These are phyloP conservation scores for Tricholoma furcatifolium DNA, from an alignment of 768 basidiomycete species.

Conservation along the genomic window DNA sequence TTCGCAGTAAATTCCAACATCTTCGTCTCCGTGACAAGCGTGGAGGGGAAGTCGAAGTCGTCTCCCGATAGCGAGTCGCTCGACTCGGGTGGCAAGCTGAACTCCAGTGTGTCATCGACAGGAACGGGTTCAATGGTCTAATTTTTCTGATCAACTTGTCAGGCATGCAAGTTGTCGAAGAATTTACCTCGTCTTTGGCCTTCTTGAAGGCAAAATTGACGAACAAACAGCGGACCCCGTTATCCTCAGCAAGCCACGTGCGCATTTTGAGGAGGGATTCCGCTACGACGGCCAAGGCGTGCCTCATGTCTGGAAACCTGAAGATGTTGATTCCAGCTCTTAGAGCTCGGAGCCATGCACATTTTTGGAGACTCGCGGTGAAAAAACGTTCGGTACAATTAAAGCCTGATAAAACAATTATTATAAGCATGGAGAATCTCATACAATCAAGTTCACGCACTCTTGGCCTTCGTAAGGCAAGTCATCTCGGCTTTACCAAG, in stretches of 20 bases:
- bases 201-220: constrained; percentile 86
- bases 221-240: no score
- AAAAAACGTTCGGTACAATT: constrained; percentile 80
- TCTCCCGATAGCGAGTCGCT: constrained; percentile 43
- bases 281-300: constrained; percentile 92
- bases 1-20: constrained; percentile 71
- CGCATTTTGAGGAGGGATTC: constrained; percentile 92
- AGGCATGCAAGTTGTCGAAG: no score
- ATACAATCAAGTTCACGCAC: constrained; percentile 41
- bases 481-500: constrained; percentile 71
- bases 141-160: background rate
- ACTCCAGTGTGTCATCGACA: constrained; percentile 61
- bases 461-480: constrained; percentile 87
- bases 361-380: constrained; percentile 67
- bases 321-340: constrained; percentile 86
- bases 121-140: constrained; percentile 88
- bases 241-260: constrained; percentile 80
- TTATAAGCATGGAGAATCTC: background rate
- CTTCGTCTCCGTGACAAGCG: constrained; percentile 83
- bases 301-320: constrained; percentile 97
- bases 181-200: constrained; percentile 79
- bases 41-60: constrained; percentile 80
- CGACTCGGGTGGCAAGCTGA: constrained; percentile 59
- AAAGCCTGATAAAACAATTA: constrained; percentile 59
- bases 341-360: constrained; percentile 85